phyloP scores from a whole-genome alignment of 805 yeast genomes.

The Pichia cephalocereana region DNA sequence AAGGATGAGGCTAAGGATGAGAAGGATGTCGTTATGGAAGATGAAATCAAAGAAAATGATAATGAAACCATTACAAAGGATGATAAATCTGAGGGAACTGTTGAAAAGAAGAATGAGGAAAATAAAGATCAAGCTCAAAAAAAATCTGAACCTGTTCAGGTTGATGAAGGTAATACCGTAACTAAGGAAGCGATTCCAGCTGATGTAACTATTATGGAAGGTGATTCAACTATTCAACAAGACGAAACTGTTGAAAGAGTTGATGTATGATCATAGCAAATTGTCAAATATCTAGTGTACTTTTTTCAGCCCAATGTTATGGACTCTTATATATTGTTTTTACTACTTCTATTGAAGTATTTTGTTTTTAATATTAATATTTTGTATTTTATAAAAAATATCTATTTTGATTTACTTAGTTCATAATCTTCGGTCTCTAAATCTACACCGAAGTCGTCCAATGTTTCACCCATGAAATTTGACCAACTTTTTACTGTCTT shows the following conservation, averaged over 20 bases:
- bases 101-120: slow-evolving; percentile 7
- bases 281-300: background rate
- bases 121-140: background rate
- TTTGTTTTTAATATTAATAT: too few species aligned
- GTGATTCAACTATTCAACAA: slow-evolving; percentile 40
- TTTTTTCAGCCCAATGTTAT: background rate
- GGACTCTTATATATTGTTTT: too few species aligned
- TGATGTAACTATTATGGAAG: slow-evolving; percentile 28
- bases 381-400: too few species aligned
- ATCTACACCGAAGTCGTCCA: slow-evolving; percentile 87
- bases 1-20: slow-evolving; percentile 9
- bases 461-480: slow-evolving; percentile 74
- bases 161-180: slow-evolving; percentile 11
- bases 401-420: slow-evolving; percentile 4
- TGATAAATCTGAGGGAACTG: background rate
- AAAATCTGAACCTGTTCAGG: slow-evolving; percentile 6
- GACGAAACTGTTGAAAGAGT: slow-evolving; percentile 30
- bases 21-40: background rate
- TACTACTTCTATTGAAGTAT: too few species aligned
- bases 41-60: background rate
- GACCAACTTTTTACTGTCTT: slow-evolving; percentile 37
- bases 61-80: background rate
- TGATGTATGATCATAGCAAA: background rate
- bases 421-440: slow-evolving; percentile 41
- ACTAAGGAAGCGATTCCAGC: slow-evolving; percentile 1